Percentiles rank a stretch among this genome's conserved stretches.
Evolutionary conservation across 2,329 filamentous ascomycete genomes (phyloP).

Genomic region (Xenosphaeropsis pyriputrescens): DNA sequence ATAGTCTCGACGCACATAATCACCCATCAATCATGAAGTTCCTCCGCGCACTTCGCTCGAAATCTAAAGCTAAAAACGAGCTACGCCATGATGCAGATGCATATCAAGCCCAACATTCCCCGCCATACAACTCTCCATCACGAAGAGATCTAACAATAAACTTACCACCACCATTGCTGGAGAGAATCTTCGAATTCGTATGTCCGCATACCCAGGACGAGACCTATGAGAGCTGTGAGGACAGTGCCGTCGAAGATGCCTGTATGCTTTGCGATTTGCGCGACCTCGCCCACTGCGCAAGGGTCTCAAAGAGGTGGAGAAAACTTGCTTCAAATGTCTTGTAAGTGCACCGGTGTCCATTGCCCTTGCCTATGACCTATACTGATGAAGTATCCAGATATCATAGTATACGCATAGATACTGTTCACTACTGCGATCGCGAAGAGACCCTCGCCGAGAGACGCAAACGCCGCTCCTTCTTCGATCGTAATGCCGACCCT

Average conservation of each 20-base stretch:
- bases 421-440: constrained; percentile 85
- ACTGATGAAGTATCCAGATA: constrained; percentile 39
- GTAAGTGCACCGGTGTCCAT: constrained; percentile 33
- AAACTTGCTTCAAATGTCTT: constrained; percentile 32
- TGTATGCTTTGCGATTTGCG: constrained; percentile 93
- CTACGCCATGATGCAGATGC: background rate
- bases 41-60: background rate
- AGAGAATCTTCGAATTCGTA: constrained; percentile 65
- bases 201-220: constrained; percentile 72
- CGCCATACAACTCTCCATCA: constrained; percentile 8
- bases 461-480: constrained; percentile 59
- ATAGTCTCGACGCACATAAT: too few species aligned
- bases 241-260: constrained; percentile 60
- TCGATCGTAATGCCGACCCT: constrained; percentile 64
- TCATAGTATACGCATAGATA: constrained; percentile 80
- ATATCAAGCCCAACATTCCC: background rate
- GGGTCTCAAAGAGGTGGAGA: constrained; percentile 62
- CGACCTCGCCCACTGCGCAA: constrained; percentile 67
- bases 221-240: constrained; percentile 70
- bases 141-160: constrained; percentile 6
- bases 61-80: background rate
- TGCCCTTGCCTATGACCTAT: constrained; percentile 3
- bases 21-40: background rate
- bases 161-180: constrained; percentile 56
- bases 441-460: constrained; percentile 70